Evolutionary conservation across 805 yeast genomes (phyloP).

Genomic region (Lachancea meyersii): DNA sequence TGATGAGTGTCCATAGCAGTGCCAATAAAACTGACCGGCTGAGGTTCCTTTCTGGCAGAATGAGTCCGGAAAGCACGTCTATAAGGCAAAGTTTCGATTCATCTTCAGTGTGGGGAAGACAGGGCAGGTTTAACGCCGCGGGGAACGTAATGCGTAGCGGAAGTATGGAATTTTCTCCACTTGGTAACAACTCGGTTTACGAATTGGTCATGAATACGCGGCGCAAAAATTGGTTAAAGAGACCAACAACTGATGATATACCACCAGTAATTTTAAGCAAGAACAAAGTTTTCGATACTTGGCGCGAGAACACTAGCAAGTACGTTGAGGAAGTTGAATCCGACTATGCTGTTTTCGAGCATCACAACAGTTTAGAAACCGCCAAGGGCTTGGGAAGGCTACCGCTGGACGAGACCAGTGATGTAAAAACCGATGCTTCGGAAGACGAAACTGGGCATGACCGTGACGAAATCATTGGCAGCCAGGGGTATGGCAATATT

Average conservation of each 20-base stretch:
- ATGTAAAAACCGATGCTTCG: neutral
- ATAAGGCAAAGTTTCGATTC: conserved; percentile 25
- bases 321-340: conserved; percentile 41
- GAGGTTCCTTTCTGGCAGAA: conserved; percentile 13
- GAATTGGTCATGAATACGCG: conserved; percentile 52
- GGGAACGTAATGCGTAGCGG: conserved; percentile 26
- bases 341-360: conserved; percentile 42
- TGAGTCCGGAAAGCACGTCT: conserved; percentile 13
- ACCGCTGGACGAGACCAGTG: conserved; percentile 14
- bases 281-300: conserved; percentile 37
- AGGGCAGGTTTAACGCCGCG: conserved; percentile 17
- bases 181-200: conserved; percentile 56
- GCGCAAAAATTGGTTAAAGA: conserved; percentile 37
- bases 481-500: conserved; percentile 12
- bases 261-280: conserved; percentile 69
- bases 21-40: conserved; percentile 5
- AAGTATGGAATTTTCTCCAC: conserved; percentile 31
- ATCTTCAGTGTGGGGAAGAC: conserved; percentile 19
- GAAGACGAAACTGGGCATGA: neutral
- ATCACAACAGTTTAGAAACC: conserved; percentile 39
- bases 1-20: conserved; percentile 24
- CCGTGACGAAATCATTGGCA: neutral
- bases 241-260: conserved; percentile 77
- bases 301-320: conserved; percentile 37
- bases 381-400: conserved; percentile 31